Conservation (phyloP, 371 early-diverging fungal species). For the Mucor plumbeus region DNA sequence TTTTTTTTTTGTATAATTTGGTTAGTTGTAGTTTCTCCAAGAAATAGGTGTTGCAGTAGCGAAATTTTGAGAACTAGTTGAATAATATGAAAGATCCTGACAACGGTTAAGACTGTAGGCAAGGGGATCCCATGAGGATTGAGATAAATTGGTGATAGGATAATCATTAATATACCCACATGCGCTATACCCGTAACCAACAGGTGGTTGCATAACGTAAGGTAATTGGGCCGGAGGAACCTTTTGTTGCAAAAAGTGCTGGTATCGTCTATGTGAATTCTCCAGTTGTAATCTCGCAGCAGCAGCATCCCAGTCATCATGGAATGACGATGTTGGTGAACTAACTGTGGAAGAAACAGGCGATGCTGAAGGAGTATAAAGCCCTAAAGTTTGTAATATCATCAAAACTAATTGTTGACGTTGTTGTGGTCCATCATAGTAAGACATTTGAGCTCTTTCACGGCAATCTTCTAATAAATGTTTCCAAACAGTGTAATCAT, state of each 20-base stretch:
- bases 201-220: slow-evolving; percentile 24
- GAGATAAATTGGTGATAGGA: slow-evolving; percentile 30
- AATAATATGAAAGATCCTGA: slow-evolving; percentile 13
- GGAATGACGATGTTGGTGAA: not conserved
- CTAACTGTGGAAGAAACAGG: not conserved
- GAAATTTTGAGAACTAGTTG: slow-evolving; percentile 2
- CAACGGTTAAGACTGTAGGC: slow-evolving; percentile 28
- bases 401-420: slow-evolving; percentile 29
- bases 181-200: slow-evolving; percentile 14
- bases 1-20: not conserved
- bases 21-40: slow-evolving; percentile 22
- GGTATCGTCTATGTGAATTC: slow-evolving; percentile 21
- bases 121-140: slow-evolving; percentile 37
- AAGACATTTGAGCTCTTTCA: slow-evolving; percentile 19
- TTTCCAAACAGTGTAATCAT: slow-evolving; percentile 56
- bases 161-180: slow-evolving; percentile 14
- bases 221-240: slow-evolving; percentile 17
- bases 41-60: slow-evolving; percentile 21
- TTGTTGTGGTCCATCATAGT: slow-evolving; percentile 26
- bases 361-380: slow-evolving; percentile 7
- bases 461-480: slow-evolving; percentile 34
- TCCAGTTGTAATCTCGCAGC: slow-evolving; percentile 17
- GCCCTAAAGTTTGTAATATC: slow-evolving; percentile 33
- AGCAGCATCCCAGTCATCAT: not conserved
- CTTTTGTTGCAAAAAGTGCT: slow-evolving; percentile 22